Evolutionary conservation across 2,329 filamentous ascomycete genomes (phyloP).

Genomic region (Chaetomiaceae sp.): DNA sequence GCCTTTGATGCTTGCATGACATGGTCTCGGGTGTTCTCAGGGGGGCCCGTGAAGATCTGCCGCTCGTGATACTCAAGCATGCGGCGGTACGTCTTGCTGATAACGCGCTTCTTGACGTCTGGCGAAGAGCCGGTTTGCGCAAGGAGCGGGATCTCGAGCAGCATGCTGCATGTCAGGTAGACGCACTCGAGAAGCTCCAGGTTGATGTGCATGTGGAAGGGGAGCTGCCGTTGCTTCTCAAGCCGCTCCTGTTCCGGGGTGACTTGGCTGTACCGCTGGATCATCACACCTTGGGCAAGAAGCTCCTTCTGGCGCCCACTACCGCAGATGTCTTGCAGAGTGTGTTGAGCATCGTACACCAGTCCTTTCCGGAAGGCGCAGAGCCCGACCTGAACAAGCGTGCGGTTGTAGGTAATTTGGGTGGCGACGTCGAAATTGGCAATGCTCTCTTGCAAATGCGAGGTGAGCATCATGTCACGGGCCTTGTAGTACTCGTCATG

Average conservation of each 20-base stretch:
- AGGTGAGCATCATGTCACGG: slow-evolving; percentile 99
- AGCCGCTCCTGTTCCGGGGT: slow-evolving; percentile 96
- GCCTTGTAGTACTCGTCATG: slow-evolving; percentile 98
- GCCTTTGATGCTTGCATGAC: slow-evolving; percentile 99
- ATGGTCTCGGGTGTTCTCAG: slow-evolving; percentile 97
- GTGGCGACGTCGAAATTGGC: slow-evolving; percentile 93
- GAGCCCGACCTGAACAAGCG: slow-evolving; percentile 92
- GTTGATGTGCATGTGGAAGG: slow-evolving; percentile 99
- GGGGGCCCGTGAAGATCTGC: slow-evolving; percentile 96
- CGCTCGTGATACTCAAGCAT: slow-evolving; percentile 99
- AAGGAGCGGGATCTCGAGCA: slow-evolving; percentile 93
- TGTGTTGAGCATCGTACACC: slow-evolving; percentile 95
- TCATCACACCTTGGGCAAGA: slow-evolving; percentile 94
- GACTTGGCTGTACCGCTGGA: slow-evolving; percentile 93
- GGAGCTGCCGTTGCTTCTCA: slow-evolving; percentile 93
- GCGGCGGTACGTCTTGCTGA: slow-evolving; percentile 98
- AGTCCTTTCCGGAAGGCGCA: slow-evolving; percentile 97
- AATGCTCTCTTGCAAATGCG: slow-evolving; percentile 95
- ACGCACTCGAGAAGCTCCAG: slow-evolving; percentile 96
- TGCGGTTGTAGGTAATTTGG: slow-evolving; percentile 98
- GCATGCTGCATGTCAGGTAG: slow-evolving; percentile 98
- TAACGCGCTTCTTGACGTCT: slow-evolving; percentile 93
- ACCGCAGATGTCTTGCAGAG: slow-evolving; percentile 95
- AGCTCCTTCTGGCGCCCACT: slow-evolving; percentile 97
- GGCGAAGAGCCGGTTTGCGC: slow-evolving; percentile 95